Evolutionary conservation across 2,329 filamentous ascomycete species (phyloP), one percentile per base, ranked within the genome.

Genomic region (Myotisia sp.): DNA sequence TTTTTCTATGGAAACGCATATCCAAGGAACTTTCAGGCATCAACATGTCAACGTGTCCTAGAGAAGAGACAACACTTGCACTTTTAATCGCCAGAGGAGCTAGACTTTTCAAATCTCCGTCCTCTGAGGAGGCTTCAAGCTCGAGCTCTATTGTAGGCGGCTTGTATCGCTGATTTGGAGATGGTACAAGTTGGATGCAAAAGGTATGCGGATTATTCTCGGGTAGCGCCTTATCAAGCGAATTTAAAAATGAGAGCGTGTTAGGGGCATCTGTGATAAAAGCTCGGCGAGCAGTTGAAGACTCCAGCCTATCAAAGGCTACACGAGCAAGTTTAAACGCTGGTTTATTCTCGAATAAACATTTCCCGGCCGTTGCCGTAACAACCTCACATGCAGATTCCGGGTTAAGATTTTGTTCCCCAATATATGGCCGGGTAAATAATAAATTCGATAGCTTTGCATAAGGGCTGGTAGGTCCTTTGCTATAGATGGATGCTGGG

Each of bases 1-100:
- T 30, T 10, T 43, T 53, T 26, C 50, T 51, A 2, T 52, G 55
- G 34, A 61, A 60, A 9, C 56, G 57, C 26, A 61, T 45, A 37
- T 61, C 58, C 20, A 55, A 37, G 2, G 50, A 42, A 18, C 47
- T 51, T 37, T 60, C 57, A 1, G 58, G 58, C 9, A 61, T 44
- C 19, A 61, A 46, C 38, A 58, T 55, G 34, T 61, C 57, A 10
- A 56, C 47, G 23, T 45, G 49, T 33, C 41, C 51, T 19, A 53
- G 47, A n/a, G 38, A 22, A 4, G 53, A 19, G 20, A 59, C 41
- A 2, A 49, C 47, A 28, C 50, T 54, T 19, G 51, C 45, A 22
- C 44, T 51, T 19, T 38, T 43, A n/a, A 61, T 38, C 21, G 14
- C 37, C 37, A 19, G 40, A 19, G 14, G 37, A 10, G 18, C n/a